Base-by-base conservation (phyloP, 805 yeast genomes). In the Candida jianshihensis region DNA sequence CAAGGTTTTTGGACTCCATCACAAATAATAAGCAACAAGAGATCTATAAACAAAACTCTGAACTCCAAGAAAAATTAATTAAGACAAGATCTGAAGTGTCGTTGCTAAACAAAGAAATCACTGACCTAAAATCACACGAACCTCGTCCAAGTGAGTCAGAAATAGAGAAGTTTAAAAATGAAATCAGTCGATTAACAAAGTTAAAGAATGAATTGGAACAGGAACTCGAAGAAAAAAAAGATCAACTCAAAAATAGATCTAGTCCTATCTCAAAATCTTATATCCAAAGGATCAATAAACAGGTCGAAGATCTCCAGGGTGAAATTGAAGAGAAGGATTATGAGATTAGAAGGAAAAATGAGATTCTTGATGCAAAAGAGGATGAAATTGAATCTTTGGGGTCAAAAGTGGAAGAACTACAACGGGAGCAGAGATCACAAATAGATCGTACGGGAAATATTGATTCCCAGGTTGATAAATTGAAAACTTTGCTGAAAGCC, bases 1-100 rank as follows among this genome's bases (percentile, higher is more conserved):
- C 63, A 5, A 57, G 60, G 45, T 64, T 57, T 34, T 52, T 66
- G 29, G 57, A 63, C 33, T 61, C 63, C 17, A 51, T 51, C 7
- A 40, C 69, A 4, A 69, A 65, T 15, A 59, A 59, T 29, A 66
- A 65, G 26, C 63, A 63, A 30, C 54, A 57, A 26, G 60, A 58
- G 22, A 44, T 66, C 35, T 57, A 61, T 24, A 53, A 52, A 36
- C 63, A 63, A 39, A 67, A 67, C 38, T 57, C 65, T 11, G 56
- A 57, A 14, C 44, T 51, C 6, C 55, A 52, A 28, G 56, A 53
- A 19, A 47, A 46, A 26, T 16, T 53, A 22, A 47, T 50, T 21
- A 37, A 31, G 14, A 27, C 49, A 35, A 45, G 51, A 31, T 45
- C 48, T n/a, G 54, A 50, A 18, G 38, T 47, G 3, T 19, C 36